These are phyloP conservation scores for Abrus pulchellus DNA, from an alignment of 306 rosid species.

Conservation along the genomic window DNA sequence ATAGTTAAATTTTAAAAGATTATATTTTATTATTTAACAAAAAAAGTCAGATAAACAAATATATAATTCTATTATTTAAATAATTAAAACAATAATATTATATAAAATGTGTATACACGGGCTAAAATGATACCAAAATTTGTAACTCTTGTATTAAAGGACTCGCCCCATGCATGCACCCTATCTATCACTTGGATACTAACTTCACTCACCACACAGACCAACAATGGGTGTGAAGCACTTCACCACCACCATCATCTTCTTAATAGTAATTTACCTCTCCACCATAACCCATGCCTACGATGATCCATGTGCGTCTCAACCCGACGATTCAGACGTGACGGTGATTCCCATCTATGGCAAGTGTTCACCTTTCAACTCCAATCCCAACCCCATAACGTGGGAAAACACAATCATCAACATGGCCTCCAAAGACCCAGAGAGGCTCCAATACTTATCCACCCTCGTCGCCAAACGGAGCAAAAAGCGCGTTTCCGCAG, in stretches of 20 bases:
- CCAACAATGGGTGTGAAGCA: constrained; percentile 55
- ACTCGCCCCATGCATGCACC: too few relatives aligned
- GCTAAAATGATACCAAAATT: too few relatives aligned
- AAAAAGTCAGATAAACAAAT: too few relatives aligned
- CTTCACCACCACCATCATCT: not conserved
- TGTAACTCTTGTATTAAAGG: too few relatives aligned
- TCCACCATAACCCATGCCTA: constrained; percentile 32
- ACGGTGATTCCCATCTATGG: constrained; percentile 70
- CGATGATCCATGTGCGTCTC: constrained; percentile 58
- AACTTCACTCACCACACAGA: not conserved
- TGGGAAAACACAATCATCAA: constrained; percentile 56
- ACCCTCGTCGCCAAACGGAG: not conserved
- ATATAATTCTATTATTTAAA: too few relatives aligned
- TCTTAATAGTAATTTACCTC: constrained; percentile 4
- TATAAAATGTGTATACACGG: too few relatives aligned
- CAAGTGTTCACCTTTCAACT: constrained; percentile 74
- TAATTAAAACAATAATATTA: too few relatives aligned
- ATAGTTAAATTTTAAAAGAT: too few relatives aligned
- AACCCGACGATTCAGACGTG: constrained; percentile 53
- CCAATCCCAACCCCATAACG: constrained; percentile 35
- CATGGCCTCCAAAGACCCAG: constrained; percentile 79
- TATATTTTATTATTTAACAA: too few relatives aligned
- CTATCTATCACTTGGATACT: too few relatives aligned
- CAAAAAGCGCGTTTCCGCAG: not conserved
- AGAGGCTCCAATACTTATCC: constrained; percentile 61